Percentiles rank a stretch among this genome's conserved stretches.
phyloP scores from a whole-genome alignment of 768 basidiomycete species.

The Strobilomyces dryophilus region DNA sequence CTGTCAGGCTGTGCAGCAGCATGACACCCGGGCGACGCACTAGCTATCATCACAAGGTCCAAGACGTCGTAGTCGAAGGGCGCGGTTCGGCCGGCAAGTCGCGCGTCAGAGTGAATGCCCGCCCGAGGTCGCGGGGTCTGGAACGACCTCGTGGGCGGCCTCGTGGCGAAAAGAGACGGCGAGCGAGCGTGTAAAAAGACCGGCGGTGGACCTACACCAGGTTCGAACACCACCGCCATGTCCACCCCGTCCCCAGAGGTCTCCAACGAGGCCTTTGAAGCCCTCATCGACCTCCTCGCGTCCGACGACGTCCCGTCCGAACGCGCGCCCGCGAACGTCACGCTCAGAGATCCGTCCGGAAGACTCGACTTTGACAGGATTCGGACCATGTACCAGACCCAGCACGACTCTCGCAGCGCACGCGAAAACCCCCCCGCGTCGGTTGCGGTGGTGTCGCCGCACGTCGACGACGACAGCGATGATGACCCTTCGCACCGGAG shows the following conservation, averaged over 20 bases:
- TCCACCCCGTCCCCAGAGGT: constrained; percentile 20
- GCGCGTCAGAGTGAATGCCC: too few species aligned
- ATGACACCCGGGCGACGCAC: too few species aligned
- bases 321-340: not conserved
- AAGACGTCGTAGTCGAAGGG: too few species aligned
- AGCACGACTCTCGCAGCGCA: constrained; percentile 1
- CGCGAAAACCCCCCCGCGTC: not conserved
- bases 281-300: constrained; percentile 29
- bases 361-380: constrained; percentile 31
- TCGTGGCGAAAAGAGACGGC: too few species aligned
- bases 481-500: constrained; percentile 8
- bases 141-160: too few species aligned
- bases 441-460: not conserved
- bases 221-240: too few species aligned
- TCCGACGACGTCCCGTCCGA: constrained; percentile 12
- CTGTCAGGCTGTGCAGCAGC: too few species aligned
- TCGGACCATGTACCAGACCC: constrained; percentile 23
- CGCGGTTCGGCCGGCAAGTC: too few species aligned
- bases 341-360: constrained; percentile 26
- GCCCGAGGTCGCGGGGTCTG: too few species aligned
- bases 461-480: constrained; percentile 17
- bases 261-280: constrained; percentile 23
- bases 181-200: too few species aligned
- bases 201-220: too few species aligned
- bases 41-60: too few species aligned